phyloP scores from a whole-genome alignment of 768 basidiomycete genomes.

The Russula griseocarnosa region DNA sequence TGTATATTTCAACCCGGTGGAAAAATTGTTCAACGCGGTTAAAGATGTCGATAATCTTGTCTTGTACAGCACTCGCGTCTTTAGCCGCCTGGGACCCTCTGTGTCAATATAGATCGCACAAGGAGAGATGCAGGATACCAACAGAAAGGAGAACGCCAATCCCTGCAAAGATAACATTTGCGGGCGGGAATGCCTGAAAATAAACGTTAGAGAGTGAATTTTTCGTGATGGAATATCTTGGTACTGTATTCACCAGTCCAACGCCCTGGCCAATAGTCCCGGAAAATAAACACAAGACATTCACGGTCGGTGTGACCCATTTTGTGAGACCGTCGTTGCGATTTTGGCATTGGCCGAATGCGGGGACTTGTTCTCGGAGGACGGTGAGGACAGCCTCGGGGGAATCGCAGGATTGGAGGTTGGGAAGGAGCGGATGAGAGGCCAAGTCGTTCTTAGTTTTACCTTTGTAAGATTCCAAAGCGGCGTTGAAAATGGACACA shows the following conservation, averaged over 20 bases:
- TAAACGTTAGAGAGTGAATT: neutral
- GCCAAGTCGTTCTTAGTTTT: neutral
- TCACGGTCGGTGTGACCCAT: neutral
- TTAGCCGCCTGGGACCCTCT: no score
- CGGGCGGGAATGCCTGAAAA: neutral
- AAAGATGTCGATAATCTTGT: no score
- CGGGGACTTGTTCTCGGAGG: neutral
- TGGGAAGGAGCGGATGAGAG: neutral
- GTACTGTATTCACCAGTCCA: neutral
- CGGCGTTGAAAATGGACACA: neutral
- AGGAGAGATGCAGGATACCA: no score
- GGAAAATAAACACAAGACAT: neutral
- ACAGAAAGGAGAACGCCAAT: neutral
- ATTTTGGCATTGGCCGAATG: neutral
- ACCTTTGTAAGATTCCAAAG: neutral
- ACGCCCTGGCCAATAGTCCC: neutral
- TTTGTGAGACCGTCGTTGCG: neutral
- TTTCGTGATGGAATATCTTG: neutral
- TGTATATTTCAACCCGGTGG: no score
- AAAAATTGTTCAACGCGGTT: no score
- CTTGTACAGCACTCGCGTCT: no score
- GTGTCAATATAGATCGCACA: no score
- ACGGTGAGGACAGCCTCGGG: neutral
- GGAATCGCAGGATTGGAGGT: neutral
- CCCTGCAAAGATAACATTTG: neutral